A percentile compares a stretch with the other conserved stretches of the same genome.
These are phyloP conservation scores for Heliocybe sulcata DNA, from an alignment of 1,284 basidiomycete genomes.

Conservation along the genomic window DNA sequence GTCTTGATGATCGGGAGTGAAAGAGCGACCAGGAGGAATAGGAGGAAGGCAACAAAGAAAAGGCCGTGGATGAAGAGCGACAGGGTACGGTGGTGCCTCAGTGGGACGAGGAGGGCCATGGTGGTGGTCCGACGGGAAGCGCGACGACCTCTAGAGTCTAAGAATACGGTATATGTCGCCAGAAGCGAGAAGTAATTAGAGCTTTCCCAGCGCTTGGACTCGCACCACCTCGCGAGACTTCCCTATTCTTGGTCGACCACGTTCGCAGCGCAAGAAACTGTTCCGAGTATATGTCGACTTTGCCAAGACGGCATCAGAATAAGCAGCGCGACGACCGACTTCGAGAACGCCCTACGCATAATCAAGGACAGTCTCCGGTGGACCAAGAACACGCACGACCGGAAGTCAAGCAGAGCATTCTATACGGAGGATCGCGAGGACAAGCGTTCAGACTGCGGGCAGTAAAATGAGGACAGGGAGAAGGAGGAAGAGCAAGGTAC, in stretches of 20 bases:
- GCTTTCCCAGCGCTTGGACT: not conserved
- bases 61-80: conserved; percentile 37
- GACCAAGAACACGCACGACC: too few species aligned
- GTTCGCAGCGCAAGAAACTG: not conserved
- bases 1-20: conserved; percentile 69
- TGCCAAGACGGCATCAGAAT: not conserved
- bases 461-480: too few species aligned
- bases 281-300: not conserved
- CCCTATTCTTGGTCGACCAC: not conserved
- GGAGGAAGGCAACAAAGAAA: conserved; percentile 52
- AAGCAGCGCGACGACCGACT: not conserved
- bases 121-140: conserved; percentile 2
- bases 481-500: too few species aligned
- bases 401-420: too few species aligned
- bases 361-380: too few species aligned
- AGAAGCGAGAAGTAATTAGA: not conserved
- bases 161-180: not conserved
- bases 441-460: too few species aligned
- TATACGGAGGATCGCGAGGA: too few species aligned
- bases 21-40: conserved; percentile 66
- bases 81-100: conserved; percentile 31
- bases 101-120: conserved; percentile 11
- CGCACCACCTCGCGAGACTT: not conserved
- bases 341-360: too few species aligned
- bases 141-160: not conserved